Conservation (phyloP, 306 rosid species). For the Ammopiptanthus mongolicus region DNA sequence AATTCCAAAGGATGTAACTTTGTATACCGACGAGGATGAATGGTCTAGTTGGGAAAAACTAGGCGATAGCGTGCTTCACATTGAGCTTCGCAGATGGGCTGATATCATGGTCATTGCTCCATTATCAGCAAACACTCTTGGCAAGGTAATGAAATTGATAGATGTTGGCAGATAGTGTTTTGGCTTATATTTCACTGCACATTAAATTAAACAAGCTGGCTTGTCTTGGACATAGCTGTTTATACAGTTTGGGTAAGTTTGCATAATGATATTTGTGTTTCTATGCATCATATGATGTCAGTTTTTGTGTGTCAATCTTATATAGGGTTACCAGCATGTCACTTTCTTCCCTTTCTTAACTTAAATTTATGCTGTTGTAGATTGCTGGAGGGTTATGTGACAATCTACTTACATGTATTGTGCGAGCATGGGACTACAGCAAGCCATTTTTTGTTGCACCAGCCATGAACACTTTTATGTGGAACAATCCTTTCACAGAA, state of each 20-base stretch:
- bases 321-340: not conserved
- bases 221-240: not conserved
- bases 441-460: slow-evolving; percentile 94
- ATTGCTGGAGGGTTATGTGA: slow-evolving; percentile 95
- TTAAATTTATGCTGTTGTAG: slow-evolving; percentile 34
- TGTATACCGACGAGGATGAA: slow-evolving; percentile 78
- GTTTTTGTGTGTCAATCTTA: slow-evolving; percentile 1
- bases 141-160: slow-evolving; percentile 59
- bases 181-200: not conserved
- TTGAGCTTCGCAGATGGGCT: slow-evolving; percentile 97
- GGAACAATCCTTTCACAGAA: slow-evolving; percentile 93
- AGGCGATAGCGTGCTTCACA: slow-evolving; percentile 88
- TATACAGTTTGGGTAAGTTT: not conserved
- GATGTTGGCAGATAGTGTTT: not conserved
- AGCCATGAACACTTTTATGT: slow-evolving; percentile 94
- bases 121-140: slow-evolving; percentile 92
- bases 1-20: slow-evolving; percentile 60
- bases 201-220: not conserved
- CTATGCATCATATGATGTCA: not conserved
- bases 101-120: slow-evolving; percentile 96
- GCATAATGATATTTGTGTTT: not conserved
- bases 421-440: slow-evolving; percentile 94
- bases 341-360: not conserved
- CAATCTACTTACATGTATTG: slow-evolving; percentile 81
- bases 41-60: slow-evolving; percentile 87